Evolutionary conservation across 805 yeast species (phyloP), one percentile per base, ranked within the genome.

Genomic region (Zygotorulaspora sp.): DNA sequence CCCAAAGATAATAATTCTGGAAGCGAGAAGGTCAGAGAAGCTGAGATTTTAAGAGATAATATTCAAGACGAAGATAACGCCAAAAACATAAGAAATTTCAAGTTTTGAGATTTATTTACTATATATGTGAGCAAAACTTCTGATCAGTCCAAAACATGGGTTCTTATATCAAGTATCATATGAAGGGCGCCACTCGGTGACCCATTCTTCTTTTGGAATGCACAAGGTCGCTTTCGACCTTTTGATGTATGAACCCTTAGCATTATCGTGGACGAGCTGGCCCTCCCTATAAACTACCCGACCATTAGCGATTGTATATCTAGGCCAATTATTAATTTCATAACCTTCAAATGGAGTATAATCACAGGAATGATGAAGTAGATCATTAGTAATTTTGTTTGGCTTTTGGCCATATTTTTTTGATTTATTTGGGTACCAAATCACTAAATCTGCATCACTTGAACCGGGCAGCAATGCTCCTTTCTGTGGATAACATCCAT

Each of bases 361-460:
- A 43, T 67, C 72, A 34, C 66, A 58, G 20, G 55, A 56, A 41
- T 66, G 70, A 39, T 62, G 61, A 10, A 66, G 39, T 58, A 60
- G 53, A 1, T 38, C 49, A 38, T 66, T 66, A 13, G 32, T 27
- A 6, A 47, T 38, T n/a, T 8, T 22, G 6, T 25, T 36, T 9
- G 44, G 42, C 21, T 38, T 49, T 21, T 62, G 37, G 0, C 31
- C 26, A 33, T 58, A 62, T 2, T 58, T 48, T 24, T 44, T 36
- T 26, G 52, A 29, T 11, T 53, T 60, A 33, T 57, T 50, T 12
- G 74, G 72, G 49, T 71, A 68, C 76, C 77, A 71, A 17, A 71
- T 61, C 3, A 67, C 68, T 13, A 71, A 33, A 45, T 71, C 77
- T 5, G 76, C 77, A 54, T 71, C 77, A 41, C 57, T 57, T 14